These are phyloP conservation scores for Laguncularia racemosa DNA, from an alignment of 345 rosid genomes.

Conservation along the genomic window DNA sequence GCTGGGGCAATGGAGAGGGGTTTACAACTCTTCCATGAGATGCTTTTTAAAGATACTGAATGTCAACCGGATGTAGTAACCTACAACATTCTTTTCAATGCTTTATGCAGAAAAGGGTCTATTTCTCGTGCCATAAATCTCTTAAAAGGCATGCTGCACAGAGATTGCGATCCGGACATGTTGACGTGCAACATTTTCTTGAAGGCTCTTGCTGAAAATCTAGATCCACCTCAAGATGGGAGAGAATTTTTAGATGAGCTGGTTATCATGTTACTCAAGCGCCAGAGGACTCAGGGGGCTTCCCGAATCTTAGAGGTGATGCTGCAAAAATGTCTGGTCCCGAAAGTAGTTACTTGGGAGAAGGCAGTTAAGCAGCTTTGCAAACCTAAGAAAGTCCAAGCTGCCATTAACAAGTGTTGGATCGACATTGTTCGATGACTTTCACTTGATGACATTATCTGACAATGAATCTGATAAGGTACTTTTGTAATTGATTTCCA, in stretches of 20 bases:
- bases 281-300: constrained; percentile 60
- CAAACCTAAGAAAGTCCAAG: constrained; percentile 56
- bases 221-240: constrained; percentile 69
- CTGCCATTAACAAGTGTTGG: constrained; percentile 61
- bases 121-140: constrained; percentile 71
- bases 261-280: constrained; percentile 52
- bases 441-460: constrained; percentile 5
- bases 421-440: constrained; percentile 39
- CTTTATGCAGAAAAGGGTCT: constrained; percentile 54
- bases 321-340: constrained; percentile 61
- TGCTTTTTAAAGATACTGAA: constrained; percentile 62
- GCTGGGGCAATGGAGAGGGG: constrained; percentile 58
- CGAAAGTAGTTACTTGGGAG: constrained; percentile 57
- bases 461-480: too few species aligned
- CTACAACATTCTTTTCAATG: constrained; percentile 72
- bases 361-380: constrained; percentile 58
- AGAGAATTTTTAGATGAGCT: constrained; percentile 73
- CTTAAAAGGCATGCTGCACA: constrained; percentile 67
- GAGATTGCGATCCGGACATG: constrained; percentile 73
- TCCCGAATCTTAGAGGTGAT: constrained; percentile 61
- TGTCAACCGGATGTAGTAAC: constrained; percentile 85
- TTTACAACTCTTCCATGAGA: constrained; percentile 70
- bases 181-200: constrained; percentile 72
- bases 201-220: constrained; percentile 54
- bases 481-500: too few species aligned